Evolutionary conservation across 805 yeast genomes (phyloP), one percentile per base, ranked within the genome.

Genomic region (Starmerella potacharoeniae): DNA sequence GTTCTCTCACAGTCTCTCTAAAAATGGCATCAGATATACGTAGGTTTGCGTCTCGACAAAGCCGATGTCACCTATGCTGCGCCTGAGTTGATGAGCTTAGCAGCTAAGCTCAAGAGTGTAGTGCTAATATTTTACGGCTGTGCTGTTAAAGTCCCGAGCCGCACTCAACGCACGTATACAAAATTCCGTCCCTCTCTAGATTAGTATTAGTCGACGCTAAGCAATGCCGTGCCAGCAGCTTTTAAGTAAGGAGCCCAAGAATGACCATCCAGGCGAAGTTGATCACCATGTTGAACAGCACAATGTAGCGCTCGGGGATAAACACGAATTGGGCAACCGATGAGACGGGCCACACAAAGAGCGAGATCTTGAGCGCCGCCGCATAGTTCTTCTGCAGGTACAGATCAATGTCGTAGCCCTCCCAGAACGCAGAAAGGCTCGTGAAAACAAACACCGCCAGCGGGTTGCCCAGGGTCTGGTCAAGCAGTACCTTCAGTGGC

Each of bases 381-480:
- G 22, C n/a, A 47, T 58, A 62, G 58, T 61, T 62, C 55, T 62
- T 60, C 35, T 65, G 63, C 41, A 69, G 37, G 48, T 63, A 67
- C 14, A 59, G 52, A 55, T 66, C 70, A 29, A 68, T 52, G 54
- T 67, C 67, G 42, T 60, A 57, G 35, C 70, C 71, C 50, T 69
- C 71, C 73, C 73, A 69, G 54, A 60, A 65, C 10, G 72, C 72
- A 13, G 66, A 60, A 36, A 65, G 65, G 9, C 66, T 55, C 14
- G 68, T 59, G 58, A 67, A 69, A 31, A 63, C 55, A 42, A 69
- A 64, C 5, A 67, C 64, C 4, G 67, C 57, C 16, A 66, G 40
- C 5, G 73, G 71, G 54, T 66, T 69, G 14, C 72, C 72, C 11
- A 68, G 41, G 1, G 56, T 22, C 55, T 69, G 73, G 57, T 69